A percentile compares a stretch with the other conserved stretches of the same genome.
These are phyloP conservation scores for Epichloe gansuensis DNA, from an alignment of 2,329 filamentous ascomycete species.

Conservation along the genomic window DNA sequence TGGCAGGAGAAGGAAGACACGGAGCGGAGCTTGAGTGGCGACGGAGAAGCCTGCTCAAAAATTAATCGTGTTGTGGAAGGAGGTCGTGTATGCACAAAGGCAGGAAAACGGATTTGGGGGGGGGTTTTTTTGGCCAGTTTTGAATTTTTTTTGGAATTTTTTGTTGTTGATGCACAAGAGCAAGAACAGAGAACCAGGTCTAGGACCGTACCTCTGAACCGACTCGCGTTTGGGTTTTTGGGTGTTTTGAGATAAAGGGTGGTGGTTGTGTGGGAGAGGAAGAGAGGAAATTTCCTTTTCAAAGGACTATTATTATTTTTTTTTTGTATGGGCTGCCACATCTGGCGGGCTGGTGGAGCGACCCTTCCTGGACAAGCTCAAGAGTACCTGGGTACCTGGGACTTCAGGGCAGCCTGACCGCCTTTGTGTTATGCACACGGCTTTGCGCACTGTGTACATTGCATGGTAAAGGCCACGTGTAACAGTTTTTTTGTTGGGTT, in stretches of 20 bases:
- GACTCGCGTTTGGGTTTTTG: constrained; percentile 30
- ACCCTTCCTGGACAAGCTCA: constrained; percentile 2
- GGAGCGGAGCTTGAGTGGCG: constrained; percentile 2
- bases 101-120: constrained; percentile 24
- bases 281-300: constrained; percentile 25
- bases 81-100: constrained; percentile 17
- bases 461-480: no score
- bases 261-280: constrained; percentile 32
- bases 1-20: constrained; percentile 3
- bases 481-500: no score
- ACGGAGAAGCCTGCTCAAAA: constrained; percentile 7
- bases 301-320: constrained; percentile 24
- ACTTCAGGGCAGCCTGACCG: no score
- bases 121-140: constrained; percentile 48
- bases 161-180: constrained; percentile 36
- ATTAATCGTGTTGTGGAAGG: constrained; percentile 7
- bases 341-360: constrained; percentile 10
- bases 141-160: constrained; percentile 48
- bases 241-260: constrained; percentile 34
- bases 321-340: constrained; percentile 12
- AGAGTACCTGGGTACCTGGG: background rate
- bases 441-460: background rate
- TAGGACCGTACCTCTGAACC: constrained; percentile 45
- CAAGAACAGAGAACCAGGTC: constrained; percentile 48
- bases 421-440: no score